Evolutionary conservation across 1,139 yeast species (phyloP).

Genomic region (Yamadazyma dendronema): DNA sequence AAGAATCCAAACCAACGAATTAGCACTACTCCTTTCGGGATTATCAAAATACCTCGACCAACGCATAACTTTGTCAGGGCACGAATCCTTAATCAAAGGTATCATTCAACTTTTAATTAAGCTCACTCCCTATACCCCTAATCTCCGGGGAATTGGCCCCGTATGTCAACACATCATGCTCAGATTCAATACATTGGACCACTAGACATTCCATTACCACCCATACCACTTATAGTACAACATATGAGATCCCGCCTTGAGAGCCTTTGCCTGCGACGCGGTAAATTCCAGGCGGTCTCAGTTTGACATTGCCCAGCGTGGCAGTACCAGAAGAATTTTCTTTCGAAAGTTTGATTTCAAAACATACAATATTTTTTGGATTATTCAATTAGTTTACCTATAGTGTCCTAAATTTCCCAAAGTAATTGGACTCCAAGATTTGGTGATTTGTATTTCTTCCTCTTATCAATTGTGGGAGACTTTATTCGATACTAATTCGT

Average conservation of each 20-base stretch:
- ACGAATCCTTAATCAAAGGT: neutral
- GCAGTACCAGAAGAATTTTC: constrained; percentile 5
- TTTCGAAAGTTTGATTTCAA: no score
- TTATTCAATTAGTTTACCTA: no score
- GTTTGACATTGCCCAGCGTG: constrained; percentile 4
- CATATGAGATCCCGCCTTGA: no score
- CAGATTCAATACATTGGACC: neutral
- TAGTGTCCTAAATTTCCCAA: no score
- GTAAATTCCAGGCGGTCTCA: neutral
- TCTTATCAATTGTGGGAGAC: no score
- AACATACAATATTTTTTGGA: no score
- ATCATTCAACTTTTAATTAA: neutral
- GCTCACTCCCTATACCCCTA: neutral
- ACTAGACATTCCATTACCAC: no score
- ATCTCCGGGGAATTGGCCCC: constrained; percentile 1
- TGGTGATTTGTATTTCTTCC: no score
- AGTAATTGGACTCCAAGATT: no score
- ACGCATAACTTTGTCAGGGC: neutral
- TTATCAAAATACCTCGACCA: constrained; percentile 12
- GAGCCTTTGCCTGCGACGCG: no score
- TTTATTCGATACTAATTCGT: no score
- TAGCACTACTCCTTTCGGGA: constrained; percentile 27
- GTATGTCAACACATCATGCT: neutral
- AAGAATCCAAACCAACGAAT: constrained; percentile 36
- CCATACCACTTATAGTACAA: no score